Percentiles rank a stretch among this genome's conserved stretches.
Evolutionary conservation across 2,329 filamentous ascomycete genomes (phyloP).

Genomic region (Neofusicoccum parvum): DNA sequence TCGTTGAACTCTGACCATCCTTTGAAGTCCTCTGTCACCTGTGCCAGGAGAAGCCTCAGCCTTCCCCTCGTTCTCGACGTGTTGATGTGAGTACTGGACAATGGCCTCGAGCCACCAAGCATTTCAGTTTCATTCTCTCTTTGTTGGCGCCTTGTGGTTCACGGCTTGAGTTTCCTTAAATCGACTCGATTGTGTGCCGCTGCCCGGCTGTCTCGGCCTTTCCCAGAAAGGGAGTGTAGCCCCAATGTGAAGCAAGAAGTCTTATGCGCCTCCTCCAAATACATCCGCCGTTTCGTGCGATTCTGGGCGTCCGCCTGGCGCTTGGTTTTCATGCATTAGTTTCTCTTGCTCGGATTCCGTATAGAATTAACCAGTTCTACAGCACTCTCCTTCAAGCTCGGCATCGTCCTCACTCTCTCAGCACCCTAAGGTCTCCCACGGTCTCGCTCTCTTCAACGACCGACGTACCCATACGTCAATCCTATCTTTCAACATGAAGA

Average conservation of each 20-base stretch:
- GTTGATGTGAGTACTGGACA: constrained; percentile 16
- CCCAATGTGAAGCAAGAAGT: not conserved
- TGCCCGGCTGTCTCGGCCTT: not conserved
- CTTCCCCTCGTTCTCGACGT: not conserved
- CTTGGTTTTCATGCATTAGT: not conserved
- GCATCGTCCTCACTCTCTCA: not conserved
- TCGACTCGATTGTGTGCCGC: not conserved
- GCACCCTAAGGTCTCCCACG: not conserved
- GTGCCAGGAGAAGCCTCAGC: not conserved
- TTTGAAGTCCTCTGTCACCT: not conserved
- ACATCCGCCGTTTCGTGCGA: not conserved
- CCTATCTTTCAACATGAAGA: constrained; percentile 8
- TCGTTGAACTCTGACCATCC: not conserved
- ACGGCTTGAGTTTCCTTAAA: not conserved
- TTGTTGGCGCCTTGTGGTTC: not conserved
- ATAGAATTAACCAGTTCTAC: not conserved
- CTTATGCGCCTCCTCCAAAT: not conserved
- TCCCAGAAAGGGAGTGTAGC: not conserved
- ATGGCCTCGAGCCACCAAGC: not conserved
- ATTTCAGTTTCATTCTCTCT: not conserved
- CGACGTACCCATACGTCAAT: not conserved
- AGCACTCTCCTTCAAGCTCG: not conserved
- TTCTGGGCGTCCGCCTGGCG: not conserved
- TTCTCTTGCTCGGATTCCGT: not conserved
- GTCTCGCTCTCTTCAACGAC: not conserved